Evolutionary conservation across 208 protist genomes (phyloP).

Genomic region (Leishmania major): DNA sequence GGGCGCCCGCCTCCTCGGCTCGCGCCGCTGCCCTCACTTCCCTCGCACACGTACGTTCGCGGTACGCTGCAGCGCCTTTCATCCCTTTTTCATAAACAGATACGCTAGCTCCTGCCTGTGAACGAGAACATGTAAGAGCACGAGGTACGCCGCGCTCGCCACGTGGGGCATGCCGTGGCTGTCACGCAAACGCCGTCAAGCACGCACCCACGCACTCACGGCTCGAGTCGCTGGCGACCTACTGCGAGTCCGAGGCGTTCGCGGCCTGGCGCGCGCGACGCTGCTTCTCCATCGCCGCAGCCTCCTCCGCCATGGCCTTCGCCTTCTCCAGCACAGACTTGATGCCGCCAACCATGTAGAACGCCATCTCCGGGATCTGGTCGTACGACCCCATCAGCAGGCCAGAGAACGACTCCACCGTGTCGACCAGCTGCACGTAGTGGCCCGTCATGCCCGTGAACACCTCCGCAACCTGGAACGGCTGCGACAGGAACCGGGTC

Average conservation of each 20-base stretch:
- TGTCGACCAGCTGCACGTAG: constrained; percentile 95
- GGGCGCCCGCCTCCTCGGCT: too few species aligned
- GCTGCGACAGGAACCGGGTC: constrained; percentile 97
- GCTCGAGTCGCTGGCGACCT: background rate
- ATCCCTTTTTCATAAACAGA: too few species aligned
- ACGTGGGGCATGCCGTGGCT: background rate
- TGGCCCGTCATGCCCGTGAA: constrained; percentile 97
- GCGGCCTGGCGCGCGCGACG: constrained; percentile 51
- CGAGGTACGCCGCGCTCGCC: background rate
- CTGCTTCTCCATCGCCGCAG: constrained; percentile 63
- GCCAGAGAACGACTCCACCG: constrained; percentile 94
- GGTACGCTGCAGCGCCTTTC: too few species aligned
- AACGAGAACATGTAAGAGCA: background rate
- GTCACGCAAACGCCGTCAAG: background rate
- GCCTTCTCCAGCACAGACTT: constrained; percentile 94
- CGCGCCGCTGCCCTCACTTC: too few species aligned
- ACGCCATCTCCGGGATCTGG: constrained; percentile 96
- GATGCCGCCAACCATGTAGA: constrained; percentile 98
- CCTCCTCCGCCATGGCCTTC: constrained; percentile 88
- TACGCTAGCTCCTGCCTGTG: too few species aligned
- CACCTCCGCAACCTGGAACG: constrained; percentile 97
- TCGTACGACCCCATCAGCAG: constrained; percentile 95
- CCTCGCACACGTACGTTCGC: too few species aligned
- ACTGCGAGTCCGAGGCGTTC: constrained; percentile 25
- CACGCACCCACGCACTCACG: background rate